phyloP scores from a whole-genome alignment of 169 alveolate genomes.

The Babesia divergens region DNA sequence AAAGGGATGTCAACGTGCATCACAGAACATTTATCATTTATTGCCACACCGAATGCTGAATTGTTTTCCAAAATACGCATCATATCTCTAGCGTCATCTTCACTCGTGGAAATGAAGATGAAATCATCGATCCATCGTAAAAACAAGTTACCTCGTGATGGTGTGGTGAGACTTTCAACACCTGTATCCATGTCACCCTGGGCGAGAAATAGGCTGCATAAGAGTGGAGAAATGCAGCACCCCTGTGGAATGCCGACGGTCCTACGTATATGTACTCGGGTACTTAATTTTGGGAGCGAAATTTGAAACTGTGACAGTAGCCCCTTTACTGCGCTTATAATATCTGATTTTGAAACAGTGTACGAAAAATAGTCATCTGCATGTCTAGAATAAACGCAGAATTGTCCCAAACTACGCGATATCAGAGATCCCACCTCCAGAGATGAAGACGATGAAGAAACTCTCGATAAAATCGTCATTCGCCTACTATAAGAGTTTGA shows the following conservation, averaged over 20 bases:
- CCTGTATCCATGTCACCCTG: conserved; percentile 20
- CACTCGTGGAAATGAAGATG: conserved; percentile 40
- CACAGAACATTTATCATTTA: conserved; percentile 14
- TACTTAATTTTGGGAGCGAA: conserved; percentile 27
- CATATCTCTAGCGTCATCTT: conserved; percentile 31
- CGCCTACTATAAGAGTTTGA: conserved; percentile 33
- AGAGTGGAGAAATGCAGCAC: conserved; percentile 57
- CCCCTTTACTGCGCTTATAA: conserved; percentile 25
- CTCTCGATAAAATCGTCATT: neutral
- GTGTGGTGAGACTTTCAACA: neutral
- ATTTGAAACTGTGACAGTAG: conserved; percentile 5
- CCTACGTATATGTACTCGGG: neutral
- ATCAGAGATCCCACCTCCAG: neutral
- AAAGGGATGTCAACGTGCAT: conserved; percentile 6
- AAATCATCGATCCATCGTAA: conserved; percentile 66
- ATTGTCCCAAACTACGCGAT: conserved; percentile 19
- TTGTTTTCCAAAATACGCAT: conserved; percentile 10
- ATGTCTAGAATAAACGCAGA: conserved; percentile 9
- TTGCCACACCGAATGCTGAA: conserved; percentile 14
- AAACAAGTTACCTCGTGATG: conserved; percentile 17
- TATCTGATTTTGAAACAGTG: conserved; percentile 10
- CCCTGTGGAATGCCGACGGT: conserved; percentile 66
- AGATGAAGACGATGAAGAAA: neutral
- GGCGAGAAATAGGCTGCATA: conserved; percentile 51
- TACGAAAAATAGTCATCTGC: neutral